Percentiles rank a stretch among this genome's conserved stretches.
Conservation (phyloP, 345 rosid species). For the Aquilaria yunnanensis region DNA sequence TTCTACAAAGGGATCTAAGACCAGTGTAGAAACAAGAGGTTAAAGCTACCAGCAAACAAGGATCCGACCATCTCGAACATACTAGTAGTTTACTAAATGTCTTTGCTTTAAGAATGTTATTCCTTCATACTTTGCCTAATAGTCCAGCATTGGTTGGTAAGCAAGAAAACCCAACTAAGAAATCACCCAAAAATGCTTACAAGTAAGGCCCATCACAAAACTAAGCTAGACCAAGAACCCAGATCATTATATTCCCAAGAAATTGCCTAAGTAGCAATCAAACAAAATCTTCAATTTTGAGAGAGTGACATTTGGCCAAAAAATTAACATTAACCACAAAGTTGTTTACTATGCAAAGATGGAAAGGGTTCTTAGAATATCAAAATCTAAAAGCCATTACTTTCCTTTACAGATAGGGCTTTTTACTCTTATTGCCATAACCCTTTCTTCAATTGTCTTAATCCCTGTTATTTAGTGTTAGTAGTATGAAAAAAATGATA, state of each 20-base stretch:
- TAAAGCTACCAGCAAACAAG: no score
- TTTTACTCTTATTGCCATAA: conserved; percentile 17
- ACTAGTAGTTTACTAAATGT: no score
- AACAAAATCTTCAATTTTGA: background rate
- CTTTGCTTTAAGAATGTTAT: conserved; percentile 4
- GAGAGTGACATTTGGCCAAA: conserved; percentile 15
- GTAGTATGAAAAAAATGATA: background rate
- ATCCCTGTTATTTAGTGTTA: background rate
- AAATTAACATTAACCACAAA: background rate
- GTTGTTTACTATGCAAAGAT: background rate
- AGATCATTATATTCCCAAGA: background rate
- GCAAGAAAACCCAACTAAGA: conserved; percentile 13
- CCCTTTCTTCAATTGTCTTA: conserved; percentile 16
- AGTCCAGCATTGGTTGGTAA: conserved; percentile 3
- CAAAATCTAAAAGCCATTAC: conserved; percentile 7
- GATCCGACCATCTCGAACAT: no score
- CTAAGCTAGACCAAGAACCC: conserved; percentile 1
- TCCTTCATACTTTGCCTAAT: background rate
- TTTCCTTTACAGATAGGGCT: conserved; percentile 23
- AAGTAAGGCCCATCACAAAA: background rate
- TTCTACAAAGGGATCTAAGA: no score
- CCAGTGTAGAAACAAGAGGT: no score
- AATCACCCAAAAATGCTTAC: conserved; percentile 16
- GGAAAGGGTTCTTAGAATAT: conserved; percentile 1
- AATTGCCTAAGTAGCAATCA: background rate